A percentile compares a stretch with the other conserved stretches of the same genome.
Conservation (phyloP, 768 basidiomycete genomes). For the Suillus discolor region DNA sequence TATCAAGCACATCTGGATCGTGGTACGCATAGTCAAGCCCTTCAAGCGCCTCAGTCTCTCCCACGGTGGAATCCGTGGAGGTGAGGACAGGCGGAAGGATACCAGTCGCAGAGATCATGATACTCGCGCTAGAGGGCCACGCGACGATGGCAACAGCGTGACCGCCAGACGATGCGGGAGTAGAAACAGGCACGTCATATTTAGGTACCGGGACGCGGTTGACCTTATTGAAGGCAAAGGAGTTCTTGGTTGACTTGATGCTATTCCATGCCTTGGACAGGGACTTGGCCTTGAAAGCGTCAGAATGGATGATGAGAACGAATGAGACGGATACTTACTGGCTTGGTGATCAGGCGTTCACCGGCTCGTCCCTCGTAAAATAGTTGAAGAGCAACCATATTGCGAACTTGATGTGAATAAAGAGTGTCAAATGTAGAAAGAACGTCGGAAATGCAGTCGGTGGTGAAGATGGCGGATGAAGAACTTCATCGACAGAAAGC, state of each 20-base stretch:
- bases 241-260: not conserved
- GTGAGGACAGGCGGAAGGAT: conserved; percentile 7
- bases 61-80: not conserved
- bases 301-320: not conserved
- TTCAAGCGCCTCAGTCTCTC: conserved; percentile 1
- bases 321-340: not conserved
- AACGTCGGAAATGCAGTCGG: not conserved
- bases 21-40: conserved; percentile 7
- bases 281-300: not conserved
- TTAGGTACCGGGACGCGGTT: not conserved
- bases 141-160: not conserved
- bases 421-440: not conserved
- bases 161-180: not conserved
- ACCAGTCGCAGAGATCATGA: conserved; percentile 5
- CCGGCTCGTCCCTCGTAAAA: not conserved
- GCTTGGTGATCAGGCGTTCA: not conserved
- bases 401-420: not conserved
- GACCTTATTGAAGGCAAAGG: not conserved
- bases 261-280: not conserved
- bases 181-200: not conserved
- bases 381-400: not conserved
- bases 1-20: conserved; percentile 13
- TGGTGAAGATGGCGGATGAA: not conserved
- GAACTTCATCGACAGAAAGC: not conserved
- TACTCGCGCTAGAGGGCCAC: conserved; percentile 10